Evolutionary conservation across 495 filamentous ascomycete genomes (phyloP).

Genomic region (Penicillium bialowiezense): DNA sequence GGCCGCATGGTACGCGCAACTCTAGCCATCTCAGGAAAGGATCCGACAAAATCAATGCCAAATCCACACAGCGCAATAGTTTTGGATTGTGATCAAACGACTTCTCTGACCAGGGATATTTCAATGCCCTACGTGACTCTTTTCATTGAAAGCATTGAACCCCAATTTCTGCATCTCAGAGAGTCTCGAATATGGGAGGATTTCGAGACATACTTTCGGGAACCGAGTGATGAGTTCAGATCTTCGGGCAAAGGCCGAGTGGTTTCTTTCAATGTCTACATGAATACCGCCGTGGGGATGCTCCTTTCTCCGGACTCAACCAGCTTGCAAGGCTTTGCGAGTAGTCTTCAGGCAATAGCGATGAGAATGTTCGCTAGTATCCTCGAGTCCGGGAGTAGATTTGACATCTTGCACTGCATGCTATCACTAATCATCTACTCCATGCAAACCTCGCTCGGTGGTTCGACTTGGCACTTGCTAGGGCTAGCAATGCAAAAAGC

Average conservation of each 20-base stretch:
- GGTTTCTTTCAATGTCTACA: conserved; percentile 18
- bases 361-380: conserved; percentile 13
- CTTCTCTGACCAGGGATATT: conserved; percentile 3
- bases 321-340: conserved; percentile 9
- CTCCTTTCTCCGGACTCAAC: conserved; percentile 16
- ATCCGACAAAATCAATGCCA: conserved; percentile 10
- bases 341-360: conserved; percentile 8
- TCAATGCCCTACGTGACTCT: conserved; percentile 11
- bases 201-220: conserved; percentile 13
- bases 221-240: no score
- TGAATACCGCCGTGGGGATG: conserved; percentile 17
- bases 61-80: conserved; percentile 1
- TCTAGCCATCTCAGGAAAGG: conserved; percentile 15
- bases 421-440: conserved; percentile 22
- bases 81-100: neutral
- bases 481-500: conserved; percentile 28
- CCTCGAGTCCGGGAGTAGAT: conserved; percentile 3
- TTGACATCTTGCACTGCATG: conserved; percentile 21
- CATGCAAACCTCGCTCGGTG: conserved; percentile 18
- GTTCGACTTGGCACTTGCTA: conserved; percentile 27
- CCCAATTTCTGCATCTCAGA: conserved; percentile 15
- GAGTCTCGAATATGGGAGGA: conserved; percentile 3
- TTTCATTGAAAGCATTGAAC: conserved; percentile 11
- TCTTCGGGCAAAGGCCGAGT: neutral
- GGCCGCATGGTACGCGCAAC: conserved; percentile 21